Percentiles rank a stretch among this genome's conserved stretches.
Conservation (phyloP, 139 green algal genomes). For the Tetraselmis chui region DNA sequence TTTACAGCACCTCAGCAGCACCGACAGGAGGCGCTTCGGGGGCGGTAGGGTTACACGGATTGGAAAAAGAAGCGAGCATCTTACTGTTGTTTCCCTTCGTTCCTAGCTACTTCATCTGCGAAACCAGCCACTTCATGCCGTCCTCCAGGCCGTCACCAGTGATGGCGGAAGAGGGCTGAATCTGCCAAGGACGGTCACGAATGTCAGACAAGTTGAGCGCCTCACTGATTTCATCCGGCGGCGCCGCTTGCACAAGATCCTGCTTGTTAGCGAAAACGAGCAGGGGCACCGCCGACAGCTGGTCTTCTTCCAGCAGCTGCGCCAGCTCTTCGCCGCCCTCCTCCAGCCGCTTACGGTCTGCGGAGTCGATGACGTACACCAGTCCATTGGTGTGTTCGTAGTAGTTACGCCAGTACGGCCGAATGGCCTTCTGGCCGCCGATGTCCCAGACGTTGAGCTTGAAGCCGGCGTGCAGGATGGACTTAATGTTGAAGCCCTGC, state of each 20-base stretch:
- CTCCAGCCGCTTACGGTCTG: conserved; percentile 62
- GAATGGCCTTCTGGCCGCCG: conserved; percentile 72
- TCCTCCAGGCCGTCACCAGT: conserved; percentile 48
- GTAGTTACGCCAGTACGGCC: conserved; percentile 81
- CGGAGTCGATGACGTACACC: conserved; percentile 74
- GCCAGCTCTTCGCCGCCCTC: conserved; percentile 59
- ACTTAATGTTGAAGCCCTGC: conserved; percentile 86
- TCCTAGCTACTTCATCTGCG: conserved; percentile 30
- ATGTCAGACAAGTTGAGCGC: conserved; percentile 50
- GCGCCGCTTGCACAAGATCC: conserved; percentile 51
- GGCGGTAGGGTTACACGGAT: too few relatives aligned
- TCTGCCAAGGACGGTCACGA: conserved; percentile 67
- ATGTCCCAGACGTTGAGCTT: conserved; percentile 86
- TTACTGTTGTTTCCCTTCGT: too few relatives aligned
- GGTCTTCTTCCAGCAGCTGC: conserved; percentile 63
- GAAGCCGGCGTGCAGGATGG: conserved; percentile 63
- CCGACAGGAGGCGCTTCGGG: too few relatives aligned
- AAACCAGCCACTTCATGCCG: conserved; percentile 69
- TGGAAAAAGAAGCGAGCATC: too few relatives aligned
- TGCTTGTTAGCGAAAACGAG: conserved; percentile 81
- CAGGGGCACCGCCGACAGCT: conserved; percentile 59
- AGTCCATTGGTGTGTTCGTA: conserved; percentile 72
- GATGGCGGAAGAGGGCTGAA: conserved; percentile 63
- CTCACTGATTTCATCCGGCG: conserved; percentile 53
- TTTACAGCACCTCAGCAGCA: too few relatives aligned